phyloP scores from a whole-genome alignment of 1,284 basidiomycete genomes.

The Hypsizygus ulmarius region DNA sequence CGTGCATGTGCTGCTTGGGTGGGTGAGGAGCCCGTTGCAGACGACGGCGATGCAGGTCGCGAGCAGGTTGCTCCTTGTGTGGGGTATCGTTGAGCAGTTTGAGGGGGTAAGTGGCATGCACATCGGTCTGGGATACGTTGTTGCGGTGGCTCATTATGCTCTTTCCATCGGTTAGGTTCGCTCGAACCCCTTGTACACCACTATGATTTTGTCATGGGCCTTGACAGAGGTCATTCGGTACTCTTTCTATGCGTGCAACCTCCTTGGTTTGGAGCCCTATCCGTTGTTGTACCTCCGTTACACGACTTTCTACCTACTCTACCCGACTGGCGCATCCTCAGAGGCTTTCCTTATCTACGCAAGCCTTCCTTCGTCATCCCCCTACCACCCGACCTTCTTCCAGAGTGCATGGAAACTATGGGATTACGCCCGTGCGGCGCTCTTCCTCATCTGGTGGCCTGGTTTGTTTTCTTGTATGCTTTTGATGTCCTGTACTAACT shows the following conservation, averaged over 20 bases:
- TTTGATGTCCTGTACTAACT: slow-evolving; percentile 4
- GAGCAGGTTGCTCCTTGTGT: slow-evolving; percentile 84
- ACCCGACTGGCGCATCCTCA: slow-evolving; percentile 88
- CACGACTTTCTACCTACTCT: slow-evolving; percentile 90
- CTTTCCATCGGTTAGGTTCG: slow-evolving; percentile 50
- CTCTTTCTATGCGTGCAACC: slow-evolving; percentile 78
- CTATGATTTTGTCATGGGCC: slow-evolving; percentile 95
- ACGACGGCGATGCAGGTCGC: slow-evolving; percentile 88
- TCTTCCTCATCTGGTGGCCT: slow-evolving; percentile 91
- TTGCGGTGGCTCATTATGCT: not conserved
- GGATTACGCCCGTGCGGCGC: slow-evolving; percentile 53
- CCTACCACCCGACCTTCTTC: slow-evolving; percentile 34
- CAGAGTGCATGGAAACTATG: slow-evolving; percentile 46
- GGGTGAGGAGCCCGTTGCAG: slow-evolving; percentile 81
- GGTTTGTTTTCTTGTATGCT: slow-evolving; percentile 47
- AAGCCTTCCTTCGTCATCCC: slow-evolving; percentile 62
- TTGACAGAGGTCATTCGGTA: slow-evolving; percentile 92
- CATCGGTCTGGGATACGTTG: not conserved
- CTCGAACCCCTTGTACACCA: slow-evolving; percentile 78
- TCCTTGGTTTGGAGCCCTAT: slow-evolving; percentile 53
- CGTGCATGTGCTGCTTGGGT: slow-evolving; percentile 76
- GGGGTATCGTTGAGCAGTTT: slow-evolving; percentile 75
- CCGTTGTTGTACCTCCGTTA: slow-evolving; percentile 73
- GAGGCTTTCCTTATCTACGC: slow-evolving; percentile 86
- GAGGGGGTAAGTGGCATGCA: slow-evolving; percentile 38